Conservation (phyloP, 306 rosid species). For the Nissolia schottii region DNA sequence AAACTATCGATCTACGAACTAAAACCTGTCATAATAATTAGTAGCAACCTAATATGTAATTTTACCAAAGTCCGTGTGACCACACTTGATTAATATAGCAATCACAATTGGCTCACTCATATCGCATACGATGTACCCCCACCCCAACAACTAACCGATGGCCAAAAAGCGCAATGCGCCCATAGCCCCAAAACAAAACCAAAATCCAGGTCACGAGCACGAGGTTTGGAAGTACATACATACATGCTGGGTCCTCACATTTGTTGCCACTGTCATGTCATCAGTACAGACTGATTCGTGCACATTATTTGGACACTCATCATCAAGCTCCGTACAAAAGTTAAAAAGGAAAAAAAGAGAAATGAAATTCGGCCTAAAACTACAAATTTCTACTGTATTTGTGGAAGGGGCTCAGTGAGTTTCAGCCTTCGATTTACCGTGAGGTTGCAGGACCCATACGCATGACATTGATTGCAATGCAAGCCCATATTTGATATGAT, state of each 20-base stretch:
- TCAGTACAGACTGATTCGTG: neutral
- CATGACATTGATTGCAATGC: neutral
- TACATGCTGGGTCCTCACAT: slow-evolving; percentile 11
- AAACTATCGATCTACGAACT: neutral
- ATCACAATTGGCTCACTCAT: neutral
- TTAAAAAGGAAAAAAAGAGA: no score
- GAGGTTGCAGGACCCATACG: slow-evolving; percentile 3
- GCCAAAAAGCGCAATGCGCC: neutral
- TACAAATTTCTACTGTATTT: neutral
- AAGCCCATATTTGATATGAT: neutral
- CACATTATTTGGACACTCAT: neutral
- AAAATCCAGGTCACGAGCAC: neutral
- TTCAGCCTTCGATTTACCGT: neutral
- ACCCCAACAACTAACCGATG: neutral
- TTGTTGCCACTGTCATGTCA: slow-evolving; percentile 11
- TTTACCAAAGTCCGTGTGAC: slow-evolving; percentile 9
- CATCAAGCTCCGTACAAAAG: neutral
- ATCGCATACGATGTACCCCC: no score
- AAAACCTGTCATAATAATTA: slow-evolving; percentile 20
- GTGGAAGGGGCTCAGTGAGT: neutral
- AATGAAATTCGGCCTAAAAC: neutral
- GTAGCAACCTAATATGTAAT: neutral
- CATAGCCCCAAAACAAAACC: neutral
- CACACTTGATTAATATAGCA: neutral
- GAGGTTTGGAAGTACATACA: neutral